Evolutionary conservation across 164 flowering plant species (phyloP).

Genomic region (Macadamia tetraphylla): DNA sequence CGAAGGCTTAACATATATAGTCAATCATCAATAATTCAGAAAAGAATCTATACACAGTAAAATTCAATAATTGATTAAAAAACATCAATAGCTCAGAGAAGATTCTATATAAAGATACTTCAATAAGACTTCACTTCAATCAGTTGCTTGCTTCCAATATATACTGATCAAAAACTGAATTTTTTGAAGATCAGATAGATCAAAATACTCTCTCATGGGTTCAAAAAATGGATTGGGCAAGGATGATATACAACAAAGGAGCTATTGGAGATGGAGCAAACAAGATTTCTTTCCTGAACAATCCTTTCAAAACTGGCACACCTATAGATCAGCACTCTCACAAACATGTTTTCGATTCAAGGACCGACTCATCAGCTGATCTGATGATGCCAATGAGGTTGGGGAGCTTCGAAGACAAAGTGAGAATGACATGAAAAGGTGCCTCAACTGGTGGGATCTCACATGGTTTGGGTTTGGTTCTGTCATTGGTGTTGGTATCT

Average conservation of each 20-base stretch:
- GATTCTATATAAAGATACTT: not conserved
- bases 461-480: constrained; percentile 62
- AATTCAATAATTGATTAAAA: too few relatives aligned
- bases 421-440: constrained; percentile 52
- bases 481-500: constrained; percentile 58
- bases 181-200: too few relatives aligned
- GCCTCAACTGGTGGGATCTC: constrained; percentile 70
- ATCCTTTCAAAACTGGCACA: constrained; percentile 45
- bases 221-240: constrained; percentile 8
- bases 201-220: constrained; percentile 8
- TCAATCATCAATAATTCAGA: too few relatives aligned
- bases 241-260: constrained; percentile 13
- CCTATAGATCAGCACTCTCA: constrained; percentile 33
- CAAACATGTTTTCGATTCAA: constrained; percentile 33
- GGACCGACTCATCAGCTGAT: constrained; percentile 43
- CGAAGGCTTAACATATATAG: too few relatives aligned
- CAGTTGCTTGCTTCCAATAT: not conserved
- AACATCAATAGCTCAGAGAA: not conserved
- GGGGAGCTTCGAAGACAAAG: constrained; percentile 31
- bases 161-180: not conserved
- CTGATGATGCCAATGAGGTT: constrained; percentile 42
- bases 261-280: constrained; percentile 58
- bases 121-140: not conserved
- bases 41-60: too few relatives aligned
- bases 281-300: constrained; percentile 66